Conservation (phyloP, 305 asterid genomes). For the Fraxinus xanthoxyloides region DNA sequence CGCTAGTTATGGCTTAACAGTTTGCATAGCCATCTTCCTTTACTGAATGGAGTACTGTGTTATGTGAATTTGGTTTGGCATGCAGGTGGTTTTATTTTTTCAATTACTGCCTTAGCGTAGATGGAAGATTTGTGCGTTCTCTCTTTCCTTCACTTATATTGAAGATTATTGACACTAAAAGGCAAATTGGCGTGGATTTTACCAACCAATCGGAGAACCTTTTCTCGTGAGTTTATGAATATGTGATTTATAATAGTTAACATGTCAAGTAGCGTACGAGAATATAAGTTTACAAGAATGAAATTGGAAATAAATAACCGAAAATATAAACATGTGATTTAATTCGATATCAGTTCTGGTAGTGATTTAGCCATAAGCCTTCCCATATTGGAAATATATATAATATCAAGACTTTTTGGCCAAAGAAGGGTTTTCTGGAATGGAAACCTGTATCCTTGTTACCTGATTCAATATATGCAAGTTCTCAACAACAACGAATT, state of each 20-base stretch:
- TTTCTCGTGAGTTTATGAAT: background rate
- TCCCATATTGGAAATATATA: background rate
- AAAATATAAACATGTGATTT: background rate
- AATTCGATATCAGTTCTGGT: background rate
- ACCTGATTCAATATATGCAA: background rate
- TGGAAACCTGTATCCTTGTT: background rate
- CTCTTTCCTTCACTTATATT: background rate
- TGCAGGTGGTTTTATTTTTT: slow-evolving; percentile 60
- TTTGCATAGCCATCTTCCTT: slow-evolving; percentile 24
- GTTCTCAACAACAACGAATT: background rate
- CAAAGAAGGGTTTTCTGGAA: background rate
- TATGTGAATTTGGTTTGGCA: slow-evolving; percentile 41
- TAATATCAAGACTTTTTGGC: background rate
- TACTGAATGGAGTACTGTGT: slow-evolving; percentile 18
- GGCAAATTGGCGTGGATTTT: background rate
- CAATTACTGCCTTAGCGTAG: slow-evolving; percentile 51
- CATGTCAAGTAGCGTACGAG: background rate
- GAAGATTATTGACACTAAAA: background rate
- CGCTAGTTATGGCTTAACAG: slow-evolving; percentile 28
- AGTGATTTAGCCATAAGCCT: background rate
- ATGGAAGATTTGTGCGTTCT: slow-evolving; percentile 21
- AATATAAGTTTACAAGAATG: background rate
- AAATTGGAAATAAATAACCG: background rate
- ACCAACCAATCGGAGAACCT: background rate
- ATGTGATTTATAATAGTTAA: background rate